phyloP scores from a whole-genome alignment of 768 basidiomycete species.

The Austroboletus eburneus region DNA sequence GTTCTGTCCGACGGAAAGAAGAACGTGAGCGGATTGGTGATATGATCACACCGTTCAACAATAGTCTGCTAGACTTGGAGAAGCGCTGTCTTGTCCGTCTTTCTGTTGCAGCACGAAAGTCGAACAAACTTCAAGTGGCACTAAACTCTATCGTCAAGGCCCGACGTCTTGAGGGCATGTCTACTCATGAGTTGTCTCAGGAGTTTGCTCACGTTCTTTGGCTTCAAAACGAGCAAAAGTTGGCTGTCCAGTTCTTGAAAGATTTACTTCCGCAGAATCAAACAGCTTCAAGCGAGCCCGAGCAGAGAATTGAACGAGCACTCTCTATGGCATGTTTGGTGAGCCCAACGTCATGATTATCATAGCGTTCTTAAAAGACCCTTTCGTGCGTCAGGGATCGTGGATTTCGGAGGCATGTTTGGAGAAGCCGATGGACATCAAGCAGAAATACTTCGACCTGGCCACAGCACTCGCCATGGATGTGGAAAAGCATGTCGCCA shows the following conservation, averaged over 20 bases:
- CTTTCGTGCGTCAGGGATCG: slow-evolving; percentile 54
- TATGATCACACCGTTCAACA: slow-evolving; percentile 50
- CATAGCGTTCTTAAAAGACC: background rate
- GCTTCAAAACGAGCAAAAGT: slow-evolving; percentile 78
- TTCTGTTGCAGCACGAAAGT: slow-evolving; percentile 65
- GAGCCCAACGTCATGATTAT: slow-evolving; percentile 17
- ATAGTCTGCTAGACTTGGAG: slow-evolving; percentile 55
- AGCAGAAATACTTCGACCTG: slow-evolving; percentile 61
- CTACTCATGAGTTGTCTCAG: slow-evolving; percentile 55
- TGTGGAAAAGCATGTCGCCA: slow-evolving; percentile 19
- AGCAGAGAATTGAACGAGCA: slow-evolving; percentile 29
- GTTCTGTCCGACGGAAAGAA: slow-evolving; percentile 64
- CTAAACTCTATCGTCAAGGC: slow-evolving; percentile 81
- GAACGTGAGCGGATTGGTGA: slow-evolving; percentile 75
- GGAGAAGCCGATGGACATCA: slow-evolving; percentile 71
- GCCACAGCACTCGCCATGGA: slow-evolving; percentile 41
- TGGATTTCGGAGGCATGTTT: slow-evolving; percentile 89
- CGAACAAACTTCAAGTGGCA: slow-evolving; percentile 72
- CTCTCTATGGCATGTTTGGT: slow-evolving; percentile 65
- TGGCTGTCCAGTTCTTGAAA: slow-evolving; percentile 73
- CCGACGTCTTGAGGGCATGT: slow-evolving; percentile 48
- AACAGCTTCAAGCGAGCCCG: slow-evolving; percentile 9
- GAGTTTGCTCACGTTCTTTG: slow-evolving; percentile 92
- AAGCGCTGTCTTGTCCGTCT: slow-evolving; percentile 66
- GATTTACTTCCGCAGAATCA: slow-evolving; percentile 21